Conservation (phyloP, 129 eudicot genomes). For the Glebionis coronaria region DNA sequence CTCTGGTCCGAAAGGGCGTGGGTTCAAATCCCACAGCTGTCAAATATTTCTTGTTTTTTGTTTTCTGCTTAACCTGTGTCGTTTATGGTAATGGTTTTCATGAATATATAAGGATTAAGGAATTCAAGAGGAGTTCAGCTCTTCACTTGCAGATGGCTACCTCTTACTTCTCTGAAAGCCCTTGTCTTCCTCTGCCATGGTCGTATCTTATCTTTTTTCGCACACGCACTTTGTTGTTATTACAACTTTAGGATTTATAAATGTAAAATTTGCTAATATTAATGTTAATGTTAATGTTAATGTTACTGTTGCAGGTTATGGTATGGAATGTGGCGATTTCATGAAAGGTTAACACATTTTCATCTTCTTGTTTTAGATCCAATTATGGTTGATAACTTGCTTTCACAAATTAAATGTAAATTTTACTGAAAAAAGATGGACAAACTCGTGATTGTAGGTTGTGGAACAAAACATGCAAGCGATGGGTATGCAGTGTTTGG, state of each 20-base stretch:
- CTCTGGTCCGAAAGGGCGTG: slow-evolving; percentile 99
- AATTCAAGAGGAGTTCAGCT: slow-evolving; percentile 82
- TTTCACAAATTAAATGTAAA: too few species aligned
- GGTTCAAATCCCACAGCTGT: slow-evolving; percentile 99
- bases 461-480: slow-evolving; percentile 72
- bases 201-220: slow-evolving; percentile 14
- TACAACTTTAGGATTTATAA: neutral
- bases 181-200: slow-evolving; percentile 98
- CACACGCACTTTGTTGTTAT: neutral
- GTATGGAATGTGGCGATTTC: slow-evolving; percentile 95
- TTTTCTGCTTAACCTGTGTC: too few species aligned
- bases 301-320: slow-evolving; percentile 68
- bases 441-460: slow-evolving; percentile 37
- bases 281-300: slow-evolving; percentile 16
- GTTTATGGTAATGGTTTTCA: slow-evolving; percentile 27
- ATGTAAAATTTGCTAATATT: neutral
- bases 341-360: slow-evolving; percentile 62
- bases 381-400: too few species aligned
- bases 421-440: too few species aligned
- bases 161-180: slow-evolving; percentile 82
- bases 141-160: slow-evolving; percentile 97
- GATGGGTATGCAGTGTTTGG: slow-evolving; percentile 84
- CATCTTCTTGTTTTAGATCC: too few species aligned
- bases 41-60: slow-evolving; percentile 17
- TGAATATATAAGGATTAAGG: slow-evolving; percentile 63